A percentile compares a stretch with the other conserved stretches of the same genome.
phyloP scores from a whole-genome alignment of 2,329 filamentous ascomycete species.

The Penicillium hordei region DNA sequence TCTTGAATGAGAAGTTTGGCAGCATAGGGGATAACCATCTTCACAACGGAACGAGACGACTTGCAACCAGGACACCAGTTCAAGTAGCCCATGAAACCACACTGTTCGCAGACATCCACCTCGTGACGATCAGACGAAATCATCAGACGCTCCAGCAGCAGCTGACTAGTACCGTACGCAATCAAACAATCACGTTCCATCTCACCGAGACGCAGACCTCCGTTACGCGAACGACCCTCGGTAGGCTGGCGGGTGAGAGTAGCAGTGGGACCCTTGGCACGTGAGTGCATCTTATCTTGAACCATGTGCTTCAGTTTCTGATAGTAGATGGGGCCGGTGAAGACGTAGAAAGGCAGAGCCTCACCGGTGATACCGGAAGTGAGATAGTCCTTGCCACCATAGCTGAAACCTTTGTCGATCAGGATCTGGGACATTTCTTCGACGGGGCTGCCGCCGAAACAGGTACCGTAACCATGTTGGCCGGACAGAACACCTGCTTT shows the following conservation, averaged over 20 bases:
- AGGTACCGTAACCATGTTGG: slow-evolving; percentile 84
- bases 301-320: slow-evolving; percentile 99
- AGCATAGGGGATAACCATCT: slow-evolving; percentile 96
- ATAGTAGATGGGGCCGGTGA: slow-evolving; percentile 98
- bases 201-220: slow-evolving; percentile 89
- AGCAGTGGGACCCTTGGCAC: slow-evolving; percentile 82
- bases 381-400: slow-evolving; percentile 96
- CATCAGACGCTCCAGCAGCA: slow-evolving; percentile 92
- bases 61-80: slow-evolving; percentile 94
- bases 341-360: slow-evolving; percentile 90
- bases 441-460: slow-evolving; percentile 78
- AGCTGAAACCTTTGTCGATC: slow-evolving; percentile 86
- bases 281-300: slow-evolving; percentile 98
- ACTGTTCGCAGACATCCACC: slow-evolving; percentile 91
- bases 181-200: slow-evolving; percentile 99
- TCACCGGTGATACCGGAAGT: slow-evolving; percentile 95
- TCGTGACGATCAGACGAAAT: slow-evolving; percentile 85
- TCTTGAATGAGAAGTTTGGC: slow-evolving; percentile 96
- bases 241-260: slow-evolving; percentile 94
- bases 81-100: slow-evolving; percentile 92
- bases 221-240: slow-evolving; percentile 88
- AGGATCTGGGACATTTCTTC: slow-evolving; percentile 86
- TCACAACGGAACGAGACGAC: slow-evolving; percentile 77
- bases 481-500: slow-evolving; percentile 89
- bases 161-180: slow-evolving; percentile 90